A percentile compares a stretch with the other conserved stretches of the same genome.
Conservation (phyloP, 2,329 filamentous ascomycete genomes). For the Talaromyces sp. region DNA sequence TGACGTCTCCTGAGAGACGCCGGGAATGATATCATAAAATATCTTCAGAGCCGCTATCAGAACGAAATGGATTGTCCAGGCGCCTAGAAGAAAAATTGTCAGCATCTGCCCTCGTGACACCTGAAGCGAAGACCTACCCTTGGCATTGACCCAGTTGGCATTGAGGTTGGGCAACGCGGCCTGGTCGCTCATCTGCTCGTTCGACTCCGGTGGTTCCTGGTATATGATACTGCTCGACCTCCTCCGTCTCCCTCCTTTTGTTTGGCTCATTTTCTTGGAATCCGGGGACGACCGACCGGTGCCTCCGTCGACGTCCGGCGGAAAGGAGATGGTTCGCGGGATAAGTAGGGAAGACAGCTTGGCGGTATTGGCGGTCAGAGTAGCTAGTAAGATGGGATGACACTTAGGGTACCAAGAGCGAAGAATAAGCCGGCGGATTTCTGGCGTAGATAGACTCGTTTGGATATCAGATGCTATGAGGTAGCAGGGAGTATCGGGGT, state of each 20-base stretch:
- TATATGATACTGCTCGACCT: slow-evolving; percentile 98
- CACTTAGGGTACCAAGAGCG: background rate
- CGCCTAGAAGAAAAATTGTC: slow-evolving; percentile 42
- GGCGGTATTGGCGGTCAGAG: slow-evolving; percentile 64
- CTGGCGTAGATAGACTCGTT: background rate
- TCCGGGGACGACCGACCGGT: slow-evolving; percentile 48
- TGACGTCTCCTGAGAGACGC: slow-evolving; percentile 93
- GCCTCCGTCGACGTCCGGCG: slow-evolving; percentile 71
- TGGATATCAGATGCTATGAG: background rate
- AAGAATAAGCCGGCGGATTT: background rate
- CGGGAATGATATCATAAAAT: slow-evolving; percentile 92
- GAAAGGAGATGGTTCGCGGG: slow-evolving; percentile 86
- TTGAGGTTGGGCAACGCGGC: slow-evolving; percentile 91
- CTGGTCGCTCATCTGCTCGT: slow-evolving; percentile 97
- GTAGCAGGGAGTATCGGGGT: background rate
- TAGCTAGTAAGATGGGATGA: slow-evolving; percentile 22
- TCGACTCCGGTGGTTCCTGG: slow-evolving; percentile 90
- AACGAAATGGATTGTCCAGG: slow-evolving; percentile 96
- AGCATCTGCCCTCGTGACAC: background rate
- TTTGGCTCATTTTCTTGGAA: slow-evolving; percentile 56
- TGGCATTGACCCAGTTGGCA: slow-evolving; percentile 98
- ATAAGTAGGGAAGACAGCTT: slow-evolving; percentile 93
- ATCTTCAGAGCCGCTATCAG: slow-evolving; percentile 90
- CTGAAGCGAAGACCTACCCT: slow-evolving; percentile 57
- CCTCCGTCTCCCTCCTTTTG: slow-evolving; percentile 71